phyloP scores from a whole-genome alignment of 108 stramenopile genomes.

The Cyclotella cryptica region DNA sequence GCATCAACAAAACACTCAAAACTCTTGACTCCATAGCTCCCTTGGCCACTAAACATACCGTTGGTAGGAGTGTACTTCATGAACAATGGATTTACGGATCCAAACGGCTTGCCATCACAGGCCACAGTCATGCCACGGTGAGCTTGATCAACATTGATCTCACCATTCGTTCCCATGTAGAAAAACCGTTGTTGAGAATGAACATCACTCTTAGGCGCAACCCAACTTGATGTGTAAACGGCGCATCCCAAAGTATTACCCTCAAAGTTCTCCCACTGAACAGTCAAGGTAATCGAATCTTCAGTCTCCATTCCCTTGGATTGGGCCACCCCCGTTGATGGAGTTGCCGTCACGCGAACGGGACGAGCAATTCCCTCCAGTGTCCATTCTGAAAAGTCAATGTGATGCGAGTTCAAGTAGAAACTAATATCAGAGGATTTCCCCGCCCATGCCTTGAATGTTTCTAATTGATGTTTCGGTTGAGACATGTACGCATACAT shows the following conservation, averaged over 20 bases:
- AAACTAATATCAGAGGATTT: constrained; percentile 97
- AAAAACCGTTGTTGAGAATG: constrained; percentile 99
- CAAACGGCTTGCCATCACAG: constrained; percentile 88
- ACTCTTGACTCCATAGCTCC: constrained; percentile 95
- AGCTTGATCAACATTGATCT: constrained; percentile 98
- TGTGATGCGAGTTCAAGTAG: constrained; percentile 99
- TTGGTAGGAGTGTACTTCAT: constrained; percentile 99
- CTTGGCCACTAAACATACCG: constrained; percentile 95
- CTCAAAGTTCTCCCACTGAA: constrained; percentile 94
- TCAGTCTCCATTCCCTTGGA: constrained; percentile 89
- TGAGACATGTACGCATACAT: constrained; percentile 99
- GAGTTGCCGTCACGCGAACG: constrained; percentile 92
- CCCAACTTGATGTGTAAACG: constrained; percentile 98
- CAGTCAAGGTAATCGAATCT: constrained; percentile 98
- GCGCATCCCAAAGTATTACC: constrained; percentile 87
- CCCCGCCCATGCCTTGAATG: constrained; percentile 99
- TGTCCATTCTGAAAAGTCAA: constrained; percentile 99
- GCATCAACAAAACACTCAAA: constrained; percentile 91
- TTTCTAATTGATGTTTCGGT: constrained; percentile 99
- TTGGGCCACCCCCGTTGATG: constrained; percentile 94
- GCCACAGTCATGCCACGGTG: constrained; percentile 97
- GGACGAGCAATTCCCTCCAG: constrained; percentile 89
- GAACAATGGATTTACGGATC: constrained; percentile 97
- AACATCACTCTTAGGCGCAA: constrained; percentile 96
- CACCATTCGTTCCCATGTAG: constrained; percentile 97